Percentiles rank a stretch among this genome's conserved stretches.
Evolutionary conservation across 148 eudicot species (phyloP).

Genomic region (Dianthus caryophyllus): DNA sequence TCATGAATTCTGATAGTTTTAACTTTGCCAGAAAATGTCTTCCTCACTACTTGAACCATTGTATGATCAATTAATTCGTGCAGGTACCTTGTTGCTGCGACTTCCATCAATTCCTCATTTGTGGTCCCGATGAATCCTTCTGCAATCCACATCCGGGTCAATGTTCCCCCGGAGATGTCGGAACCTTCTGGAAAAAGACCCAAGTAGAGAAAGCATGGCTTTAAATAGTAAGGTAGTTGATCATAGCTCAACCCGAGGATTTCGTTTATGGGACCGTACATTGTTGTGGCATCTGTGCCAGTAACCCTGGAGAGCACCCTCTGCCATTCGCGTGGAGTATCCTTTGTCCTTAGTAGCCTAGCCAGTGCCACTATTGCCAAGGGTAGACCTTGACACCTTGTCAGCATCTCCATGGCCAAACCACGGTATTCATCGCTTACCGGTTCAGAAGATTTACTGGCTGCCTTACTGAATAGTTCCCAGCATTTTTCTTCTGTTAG

Average conservation of each 20-base stretch:
- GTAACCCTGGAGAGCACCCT: slow-evolving; percentile 13
- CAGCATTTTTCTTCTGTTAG: slow-evolving; percentile 19
- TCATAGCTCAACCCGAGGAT: slow-evolving; percentile 8
- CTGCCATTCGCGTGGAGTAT: slow-evolving; percentile 9
- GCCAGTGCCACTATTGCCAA: slow-evolving; percentile 22
- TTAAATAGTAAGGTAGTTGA: slow-evolving; percentile 13
- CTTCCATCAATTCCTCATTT: slow-evolving; percentile 14
- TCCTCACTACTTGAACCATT: slow-evolving; percentile 22
- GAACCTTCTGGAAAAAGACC: background rate
- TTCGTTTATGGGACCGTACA: background rate
- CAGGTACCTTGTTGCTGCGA: slow-evolving; percentile 13
- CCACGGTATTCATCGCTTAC: background rate
- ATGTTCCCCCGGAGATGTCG: background rate
- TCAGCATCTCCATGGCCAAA: slow-evolving; percentile 14
- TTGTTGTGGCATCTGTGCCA: no score
- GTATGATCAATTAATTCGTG: background rate
- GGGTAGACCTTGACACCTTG: slow-evolving; percentile 24
- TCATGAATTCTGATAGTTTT: slow-evolving; percentile 23
- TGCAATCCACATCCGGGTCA: slow-evolving; percentile 24
- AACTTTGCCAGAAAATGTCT: slow-evolving; percentile 17
- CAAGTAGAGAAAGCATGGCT: slow-evolving; percentile 17
- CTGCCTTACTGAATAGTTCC: slow-evolving; percentile 21
- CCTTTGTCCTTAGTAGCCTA: slow-evolving; percentile 14
- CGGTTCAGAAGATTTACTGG: background rate
- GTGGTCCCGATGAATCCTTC: slow-evolving; percentile 21